A percentile compares a stretch with the other conserved stretches of the same genome.
Conservation (phyloP, 2,329 filamentous ascomycete species). For the Ascochyta lentis region DNA sequence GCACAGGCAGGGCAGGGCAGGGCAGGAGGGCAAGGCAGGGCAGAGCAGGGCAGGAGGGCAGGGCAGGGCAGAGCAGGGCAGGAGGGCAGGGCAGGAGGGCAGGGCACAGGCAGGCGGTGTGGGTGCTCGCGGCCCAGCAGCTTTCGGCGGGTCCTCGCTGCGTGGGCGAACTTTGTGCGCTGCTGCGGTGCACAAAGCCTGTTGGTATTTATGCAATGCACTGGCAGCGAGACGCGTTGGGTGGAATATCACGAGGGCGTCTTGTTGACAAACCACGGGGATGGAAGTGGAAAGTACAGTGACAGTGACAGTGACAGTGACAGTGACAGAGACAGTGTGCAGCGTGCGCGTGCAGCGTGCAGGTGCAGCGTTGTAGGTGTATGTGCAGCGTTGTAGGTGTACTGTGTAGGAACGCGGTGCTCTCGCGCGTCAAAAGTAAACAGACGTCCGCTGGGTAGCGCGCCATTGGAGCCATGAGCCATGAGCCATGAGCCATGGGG, state of each 20-base stretch:
- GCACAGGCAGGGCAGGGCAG: neutral
- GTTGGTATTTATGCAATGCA: constrained; percentile 8
- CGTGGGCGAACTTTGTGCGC: neutral
- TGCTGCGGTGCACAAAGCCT: constrained; percentile 1
- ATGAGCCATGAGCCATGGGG: too few species aligned
- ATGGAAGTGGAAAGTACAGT: too few species aligned
- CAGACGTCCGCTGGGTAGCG: neutral
- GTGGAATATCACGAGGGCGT: too few species aligned
- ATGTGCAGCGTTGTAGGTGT: neutral
- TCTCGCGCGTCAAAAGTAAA: constrained; percentile 1
- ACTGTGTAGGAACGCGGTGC: neutral
- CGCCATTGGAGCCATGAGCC: neutral
- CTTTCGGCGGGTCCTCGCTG: constrained; percentile 17
- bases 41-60: neutral
- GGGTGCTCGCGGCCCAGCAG: constrained; percentile 1
- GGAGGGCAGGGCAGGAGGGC: neutral
- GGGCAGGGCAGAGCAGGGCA: neutral
- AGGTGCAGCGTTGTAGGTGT: neutral
- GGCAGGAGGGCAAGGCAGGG: neutral
- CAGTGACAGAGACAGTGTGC: too few species aligned
- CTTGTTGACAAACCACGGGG: too few species aligned
- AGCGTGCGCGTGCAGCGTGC: neutral
- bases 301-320: too few species aligned
- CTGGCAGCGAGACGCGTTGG: neutral
- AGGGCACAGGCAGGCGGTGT: neutral